Evolutionary conservation across 495 filamentous ascomycete species (phyloP), one percentile per base, ranked within the genome.

Genomic region (Corynascus novoguineensis): DNA sequence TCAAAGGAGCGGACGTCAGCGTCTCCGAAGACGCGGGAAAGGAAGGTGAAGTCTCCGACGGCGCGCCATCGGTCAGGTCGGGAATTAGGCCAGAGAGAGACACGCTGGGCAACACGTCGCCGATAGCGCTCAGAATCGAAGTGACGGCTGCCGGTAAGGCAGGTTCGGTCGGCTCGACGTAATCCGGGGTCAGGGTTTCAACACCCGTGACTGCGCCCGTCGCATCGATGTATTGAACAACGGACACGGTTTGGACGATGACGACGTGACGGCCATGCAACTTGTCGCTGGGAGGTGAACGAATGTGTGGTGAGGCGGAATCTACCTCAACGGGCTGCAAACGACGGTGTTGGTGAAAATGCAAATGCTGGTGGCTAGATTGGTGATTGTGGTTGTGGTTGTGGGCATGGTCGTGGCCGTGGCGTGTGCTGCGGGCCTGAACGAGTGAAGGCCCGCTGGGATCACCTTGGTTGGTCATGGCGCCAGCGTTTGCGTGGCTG

Each of bases 1-100:
- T 70, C 40, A 68, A 80, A 77, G 68, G 76, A 78, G 73, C 55
- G 76, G 76, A 76, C 63, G 78, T 76, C 69, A 76, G 63, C 12
- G 64, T 54, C 54, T 58, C 66, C 40, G 58, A 53, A 50, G 54
- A 42, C 58, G 54, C 27, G 34, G 68, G 63, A 58, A 57, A 24
- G 19, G 48, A 40, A 25, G 58, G 37, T 11, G 40, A 21, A 11
- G 56, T 29, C 38, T 57, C 64, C 21, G 64, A 42, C 61, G 69
- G 65, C 58, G 60, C 28, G 53, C 51, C 62, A 60, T 68, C 65
- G 65, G 42, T 50, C 2, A 21, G 27, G 8, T 50, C 60, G 44
- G 60, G 47, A 22, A 47, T 4, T 25, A 44, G 21, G 42, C 21
- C 52, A 22, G 61, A 24, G 49, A 61, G 58, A 54, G 63, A 61